These are phyloP conservation scores for Entelexis sorbosivorans DNA, from an alignment of 1,139 yeast genomes.

Conservation along the genomic window DNA sequence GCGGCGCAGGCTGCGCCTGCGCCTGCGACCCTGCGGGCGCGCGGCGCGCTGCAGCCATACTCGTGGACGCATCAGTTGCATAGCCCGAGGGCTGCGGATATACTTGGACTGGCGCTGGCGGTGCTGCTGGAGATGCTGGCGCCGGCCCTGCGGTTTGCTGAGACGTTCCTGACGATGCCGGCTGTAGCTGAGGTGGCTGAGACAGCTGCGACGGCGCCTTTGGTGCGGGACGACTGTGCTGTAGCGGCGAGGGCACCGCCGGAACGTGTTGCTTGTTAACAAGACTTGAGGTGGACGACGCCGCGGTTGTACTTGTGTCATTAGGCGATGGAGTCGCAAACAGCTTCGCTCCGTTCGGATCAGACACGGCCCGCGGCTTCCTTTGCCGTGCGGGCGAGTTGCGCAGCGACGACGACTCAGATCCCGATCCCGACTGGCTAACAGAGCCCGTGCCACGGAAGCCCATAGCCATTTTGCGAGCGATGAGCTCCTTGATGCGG, in stretches of 20 bases:
- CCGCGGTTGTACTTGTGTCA: conserved; percentile 6
- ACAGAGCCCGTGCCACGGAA: conserved; percentile 67
- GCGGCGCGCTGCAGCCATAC: not conserved
- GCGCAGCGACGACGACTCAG: conserved; percentile 5
- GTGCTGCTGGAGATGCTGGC: not conserved
- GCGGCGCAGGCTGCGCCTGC: not conserved
- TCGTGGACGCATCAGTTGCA: conserved; percentile 1
- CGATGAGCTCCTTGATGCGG: conserved; percentile 53
- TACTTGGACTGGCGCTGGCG: conserved; percentile 6
- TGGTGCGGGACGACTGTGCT: conserved; percentile 18
- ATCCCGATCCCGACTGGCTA: conserved; percentile 2
- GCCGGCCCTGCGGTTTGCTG: not conserved
- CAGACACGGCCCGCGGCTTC: conserved; percentile 17
- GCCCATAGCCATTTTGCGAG: conserved; percentile 55
- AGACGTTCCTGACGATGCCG: not conserved
- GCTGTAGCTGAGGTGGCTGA: conserved; percentile 2
- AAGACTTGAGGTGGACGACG: conserved; percentile 3
- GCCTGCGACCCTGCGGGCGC: not conserved
- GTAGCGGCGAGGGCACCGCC: conserved; percentile 11
- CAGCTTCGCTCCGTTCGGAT: conserved; percentile 16
- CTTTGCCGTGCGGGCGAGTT: not conserved
- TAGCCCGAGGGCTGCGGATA: conserved; percentile 3
- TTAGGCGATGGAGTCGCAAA: conserved; percentile 1
- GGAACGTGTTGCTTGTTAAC: conserved; percentile 10
- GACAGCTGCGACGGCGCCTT: conserved; percentile 6